Conservation (phyloP, 169 alveolate species). For the Babesia caballi region DNA sequence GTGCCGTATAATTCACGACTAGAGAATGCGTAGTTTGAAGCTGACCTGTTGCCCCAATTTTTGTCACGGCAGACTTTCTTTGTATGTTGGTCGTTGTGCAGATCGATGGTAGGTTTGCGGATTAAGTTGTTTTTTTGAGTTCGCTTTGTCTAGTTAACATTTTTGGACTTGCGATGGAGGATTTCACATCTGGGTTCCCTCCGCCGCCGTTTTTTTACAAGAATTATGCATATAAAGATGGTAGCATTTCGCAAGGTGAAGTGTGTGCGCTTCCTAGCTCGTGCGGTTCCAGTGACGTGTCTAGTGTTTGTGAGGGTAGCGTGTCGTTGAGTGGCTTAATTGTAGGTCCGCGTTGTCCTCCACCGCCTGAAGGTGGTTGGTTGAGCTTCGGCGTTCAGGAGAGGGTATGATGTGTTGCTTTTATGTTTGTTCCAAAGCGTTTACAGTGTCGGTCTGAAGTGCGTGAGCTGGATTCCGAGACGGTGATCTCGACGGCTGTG, state of each 20-base stretch:
- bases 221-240: slow-evolving; percentile 55
- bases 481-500: slow-evolving; percentile 49
- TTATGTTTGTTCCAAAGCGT: not conserved
- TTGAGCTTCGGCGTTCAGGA: slow-evolving; percentile 67
- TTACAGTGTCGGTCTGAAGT: slow-evolving; percentile 18
- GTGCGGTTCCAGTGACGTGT: not conserved
- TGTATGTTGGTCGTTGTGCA: no score
- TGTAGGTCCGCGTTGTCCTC: slow-evolving; percentile 53
- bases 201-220: slow-evolving; percentile 73
- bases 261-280: not conserved
- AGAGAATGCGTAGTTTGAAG: no score
- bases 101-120: no score
- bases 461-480: slow-evolving; percentile 67
- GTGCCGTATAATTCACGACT: no score
- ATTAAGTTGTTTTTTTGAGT: no score
- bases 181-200: slow-evolving; percentile 69
- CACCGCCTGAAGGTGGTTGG: slow-evolving; percentile 70
- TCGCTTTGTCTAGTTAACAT: no score
- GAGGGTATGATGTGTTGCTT: slow-evolving; percentile 10
- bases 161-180: slow-evolving; percentile 23
- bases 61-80: no score
- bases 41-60: no score
- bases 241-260: not conserved
- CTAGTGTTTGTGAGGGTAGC: not conserved
- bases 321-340: not conserved